These are phyloP conservation scores for Blastobotrys attinorum DNA, from an alignment of 805 yeast genomes.

Conservation along the genomic window DNA sequence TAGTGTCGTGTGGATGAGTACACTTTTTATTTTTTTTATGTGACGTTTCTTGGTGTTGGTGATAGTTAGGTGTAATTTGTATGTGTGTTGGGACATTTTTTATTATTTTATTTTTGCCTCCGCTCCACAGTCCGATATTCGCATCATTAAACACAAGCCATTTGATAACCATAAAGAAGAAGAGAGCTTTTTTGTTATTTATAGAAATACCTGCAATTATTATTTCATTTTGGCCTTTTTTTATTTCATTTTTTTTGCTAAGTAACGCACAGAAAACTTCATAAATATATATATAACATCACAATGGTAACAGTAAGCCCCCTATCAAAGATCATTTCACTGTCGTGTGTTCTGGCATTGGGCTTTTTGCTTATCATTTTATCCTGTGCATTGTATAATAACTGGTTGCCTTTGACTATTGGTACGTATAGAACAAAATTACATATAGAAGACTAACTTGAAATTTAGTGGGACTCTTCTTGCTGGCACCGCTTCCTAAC, in stretches of 20 bases:
- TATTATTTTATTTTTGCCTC: too few relatives aligned
- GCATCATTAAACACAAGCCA: too few relatives aligned
- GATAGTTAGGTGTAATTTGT: background rate
- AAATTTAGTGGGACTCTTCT: conserved; percentile 47
- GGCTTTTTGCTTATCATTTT: conserved; percentile 85
- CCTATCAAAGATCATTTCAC: conserved; percentile 66
- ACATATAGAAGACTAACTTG: background rate
- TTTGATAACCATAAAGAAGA: too few relatives aligned
- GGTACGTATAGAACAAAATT: conserved; percentile 29
- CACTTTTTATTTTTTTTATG: background rate
- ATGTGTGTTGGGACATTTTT: too few relatives aligned
- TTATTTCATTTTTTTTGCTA: too few relatives aligned
- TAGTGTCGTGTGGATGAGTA: background rate
- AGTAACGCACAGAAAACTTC: too few relatives aligned
- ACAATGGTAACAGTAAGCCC: conserved; percentile 40
- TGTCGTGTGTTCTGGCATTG: conserved; percentile 70
- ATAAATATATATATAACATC: too few relatives aligned
- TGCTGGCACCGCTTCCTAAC: conserved; percentile 67
- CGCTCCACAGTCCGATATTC: too few relatives aligned
- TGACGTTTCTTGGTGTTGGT: background rate
- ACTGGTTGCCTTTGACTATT: conserved; percentile 84
- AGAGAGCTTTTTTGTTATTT: too few relatives aligned
- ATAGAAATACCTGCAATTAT: too few relatives aligned
- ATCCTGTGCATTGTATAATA: conserved; percentile 80
- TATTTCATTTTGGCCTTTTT: too few relatives aligned